Percentiles rank a stretch among this genome's conserved stretches.
Evolutionary conservation across 805 yeast genomes (phyloP).

Genomic region (Starmerella etchellsii): DNA sequence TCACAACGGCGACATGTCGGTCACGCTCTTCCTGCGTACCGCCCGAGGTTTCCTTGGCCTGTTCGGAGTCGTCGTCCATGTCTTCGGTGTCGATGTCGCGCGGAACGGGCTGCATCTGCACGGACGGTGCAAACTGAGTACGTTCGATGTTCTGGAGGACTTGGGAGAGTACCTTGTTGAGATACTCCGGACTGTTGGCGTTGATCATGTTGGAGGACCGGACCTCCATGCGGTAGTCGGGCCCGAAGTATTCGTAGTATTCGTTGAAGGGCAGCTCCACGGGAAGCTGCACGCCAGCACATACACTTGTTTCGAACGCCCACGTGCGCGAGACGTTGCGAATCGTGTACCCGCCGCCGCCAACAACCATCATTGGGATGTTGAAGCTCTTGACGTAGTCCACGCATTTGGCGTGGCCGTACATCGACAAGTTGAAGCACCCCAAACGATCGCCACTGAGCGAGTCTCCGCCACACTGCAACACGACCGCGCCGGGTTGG

Average conservation of each 20-base stretch:
- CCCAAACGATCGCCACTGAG: conserved; percentile 88
- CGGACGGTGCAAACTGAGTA: conserved; percentile 95
- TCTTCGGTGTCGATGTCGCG: conserved; percentile 76
- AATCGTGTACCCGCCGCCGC: conserved; percentile 98
- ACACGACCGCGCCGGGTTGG: conserved; percentile 86
- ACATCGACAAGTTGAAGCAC: conserved; percentile 80
- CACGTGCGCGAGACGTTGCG: conserved; percentile 87
- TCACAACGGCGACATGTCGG: conserved; percentile 51
- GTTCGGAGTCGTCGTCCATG: conserved; percentile 68
- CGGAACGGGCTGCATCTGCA: conserved; percentile 83
- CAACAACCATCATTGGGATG: conserved; percentile 77
- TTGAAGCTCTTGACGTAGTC: conserved; percentile 79
- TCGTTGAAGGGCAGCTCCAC: conserved; percentile 82
- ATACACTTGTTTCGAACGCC: conserved; percentile 84
- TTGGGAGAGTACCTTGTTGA: conserved; percentile 68
- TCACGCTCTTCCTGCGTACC: conserved; percentile 83
- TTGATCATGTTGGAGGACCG: conserved; percentile 94
- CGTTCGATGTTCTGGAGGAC: conserved; percentile 68
- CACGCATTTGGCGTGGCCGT: conserved; percentile 93
- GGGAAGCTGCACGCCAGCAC: conserved; percentile 43
- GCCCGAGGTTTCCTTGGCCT: conserved; percentile 60
- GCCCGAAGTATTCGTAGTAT: conserved; percentile 94
- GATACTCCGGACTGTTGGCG: conserved; percentile 85
- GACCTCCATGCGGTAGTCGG: conserved; percentile 89
- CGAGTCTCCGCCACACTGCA: conserved; percentile 97